phyloP scores from a whole-genome alignment of 1,284 basidiomycete species.

The Wolfiporia cocos region DNA sequence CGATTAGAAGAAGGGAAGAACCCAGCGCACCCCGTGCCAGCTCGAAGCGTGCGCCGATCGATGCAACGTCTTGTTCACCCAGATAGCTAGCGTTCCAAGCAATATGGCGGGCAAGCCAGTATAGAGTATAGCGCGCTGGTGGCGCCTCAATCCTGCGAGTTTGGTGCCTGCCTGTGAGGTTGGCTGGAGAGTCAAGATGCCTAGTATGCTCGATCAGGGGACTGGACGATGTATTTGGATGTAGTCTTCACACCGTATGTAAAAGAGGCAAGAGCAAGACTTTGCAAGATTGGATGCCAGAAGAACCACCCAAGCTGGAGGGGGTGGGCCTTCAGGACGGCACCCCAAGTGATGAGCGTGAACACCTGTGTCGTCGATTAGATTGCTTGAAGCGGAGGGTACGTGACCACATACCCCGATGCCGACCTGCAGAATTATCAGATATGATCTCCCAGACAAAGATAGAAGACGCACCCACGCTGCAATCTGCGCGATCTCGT shows the following conservation, averaged over 20 bases:
- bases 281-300: slow-evolving; percentile 59
- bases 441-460: not conserved
- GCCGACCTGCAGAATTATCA: slow-evolving; percentile 13
- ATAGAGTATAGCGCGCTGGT: slow-evolving; percentile 52
- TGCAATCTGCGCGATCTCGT: slow-evolving; percentile 30
- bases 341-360: slow-evolving; percentile 44
- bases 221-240: no score
- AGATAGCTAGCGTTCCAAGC: slow-evolving; percentile 48
- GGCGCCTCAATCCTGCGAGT: slow-evolving; percentile 54
- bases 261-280: slow-evolving; percentile 45
- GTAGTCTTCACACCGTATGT: slow-evolving; percentile 43
- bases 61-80: slow-evolving; percentile 45
- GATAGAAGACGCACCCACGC: slow-evolving; percentile 32
- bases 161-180: slow-evolving; percentile 60
- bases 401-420: slow-evolving; percentile 20
- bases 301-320: slow-evolving; percentile 50
- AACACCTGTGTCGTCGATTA: slow-evolving; percentile 33
- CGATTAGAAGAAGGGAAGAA: no score
- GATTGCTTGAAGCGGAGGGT: slow-evolving; percentile 9
- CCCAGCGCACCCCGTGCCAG: slow-evolving; percentile 63
- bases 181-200: slow-evolving; percentile 71
- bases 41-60: slow-evolving; percentile 48
- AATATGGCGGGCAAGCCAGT: slow-evolving; percentile 49
- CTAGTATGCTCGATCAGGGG: no score
- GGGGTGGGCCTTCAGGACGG: slow-evolving; percentile 45